Evolutionary conservation across 805 yeast genomes (phyloP), one percentile per base, ranked within the genome.

Genomic region (Saccharomyces mikatae): DNA sequence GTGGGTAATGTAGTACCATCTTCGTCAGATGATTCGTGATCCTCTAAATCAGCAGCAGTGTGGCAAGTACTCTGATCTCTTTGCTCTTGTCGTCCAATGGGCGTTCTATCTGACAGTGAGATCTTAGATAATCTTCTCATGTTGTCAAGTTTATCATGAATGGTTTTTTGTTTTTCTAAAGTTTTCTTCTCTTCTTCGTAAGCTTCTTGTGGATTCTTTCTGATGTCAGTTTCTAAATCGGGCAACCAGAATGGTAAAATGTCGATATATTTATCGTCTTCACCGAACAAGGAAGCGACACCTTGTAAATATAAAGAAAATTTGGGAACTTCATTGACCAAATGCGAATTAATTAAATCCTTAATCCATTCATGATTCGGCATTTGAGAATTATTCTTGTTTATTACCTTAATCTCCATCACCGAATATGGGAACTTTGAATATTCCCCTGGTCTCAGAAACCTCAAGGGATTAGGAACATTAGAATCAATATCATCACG

Each of bases 271-370:
- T 86, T 85, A 36, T 70, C 73, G 63, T 92, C 97, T 67, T 92
- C 98, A 53, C 89, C 81, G 66, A 84, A 92, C 57, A 92, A 77
- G 1, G 89, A 79, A 5, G 97, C 90, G 54, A 90, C 82, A 72
- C 98, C 98, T 69, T 92, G 99, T 60, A 92, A 79, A 68, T 87
- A 92, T 71, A 90, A 89, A 51, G 96, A 88, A 66, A 92, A 92
- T 64, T 88, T 87, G 53, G 97, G 97, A 56, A 92, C 91, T 69
- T 90, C 97, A 67, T 89, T 90, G 50, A 90, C 96, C 62, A 92
- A 76, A 65, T 89, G 91, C 27, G 89, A 80, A 54, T 83, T 82
- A 30, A 88, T 84, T 63, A 92, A 79, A 59, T 92, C 99, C 60
- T 84, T 85, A 58, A 94, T 80, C 99, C 99, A 92, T 54, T 79